A percentile compares a stretch with the other conserved stretches of the same genome.
These are phyloP conservation scores for Gardenia jasminoides DNA, from an alignment of 257 asterid genomes.

Conservation along the genomic window DNA sequence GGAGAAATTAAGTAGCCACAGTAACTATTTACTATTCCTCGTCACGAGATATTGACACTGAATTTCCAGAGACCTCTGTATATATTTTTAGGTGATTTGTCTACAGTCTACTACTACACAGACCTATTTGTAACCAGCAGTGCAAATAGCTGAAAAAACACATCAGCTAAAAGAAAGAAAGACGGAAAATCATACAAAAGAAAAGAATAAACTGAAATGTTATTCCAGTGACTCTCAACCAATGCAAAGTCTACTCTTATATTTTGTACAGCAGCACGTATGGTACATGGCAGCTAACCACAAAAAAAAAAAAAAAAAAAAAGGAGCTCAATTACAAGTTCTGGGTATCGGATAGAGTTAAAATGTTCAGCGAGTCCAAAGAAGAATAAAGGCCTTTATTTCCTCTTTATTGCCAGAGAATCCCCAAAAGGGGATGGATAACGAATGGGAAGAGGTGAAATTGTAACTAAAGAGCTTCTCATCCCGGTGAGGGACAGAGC, in stretches of 20 bases:
- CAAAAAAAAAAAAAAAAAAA: too few species aligned
- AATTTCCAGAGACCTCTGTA: too few species aligned
- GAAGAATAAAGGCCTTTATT: not conserved
- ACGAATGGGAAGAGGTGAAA: not conserved
- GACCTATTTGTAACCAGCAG: too few species aligned
- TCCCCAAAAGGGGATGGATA: not conserved
- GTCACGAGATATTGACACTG: too few species aligned
- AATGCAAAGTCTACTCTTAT: not conserved
- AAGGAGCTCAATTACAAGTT: slow-evolving; percentile 11
- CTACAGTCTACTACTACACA: too few species aligned
- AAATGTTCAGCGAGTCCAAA: not conserved
- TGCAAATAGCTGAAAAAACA: not conserved
- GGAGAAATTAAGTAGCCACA: too few species aligned
- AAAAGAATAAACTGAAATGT: not conserved
- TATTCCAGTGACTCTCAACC: not conserved
- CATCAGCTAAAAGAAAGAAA: not conserved
- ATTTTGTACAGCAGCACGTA: slow-evolving; percentile 21
- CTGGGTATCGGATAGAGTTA: slow-evolving; percentile 1
- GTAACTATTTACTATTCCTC: too few species aligned
- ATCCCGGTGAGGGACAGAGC: slow-evolving; percentile 7
- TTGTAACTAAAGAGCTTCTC: slow-evolving; percentile 24
- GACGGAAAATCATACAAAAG: not conserved
- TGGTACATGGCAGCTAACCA: slow-evolving; percentile 16
- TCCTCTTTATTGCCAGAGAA: not conserved
- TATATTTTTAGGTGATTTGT: too few species aligned